Percentiles rank a stretch among this genome's conserved stretches.
These are phyloP conservation scores for Heliamphora ciliata DNA, from an alignment of 179 eudicot genomes.

Conservation along the genomic window DNA sequence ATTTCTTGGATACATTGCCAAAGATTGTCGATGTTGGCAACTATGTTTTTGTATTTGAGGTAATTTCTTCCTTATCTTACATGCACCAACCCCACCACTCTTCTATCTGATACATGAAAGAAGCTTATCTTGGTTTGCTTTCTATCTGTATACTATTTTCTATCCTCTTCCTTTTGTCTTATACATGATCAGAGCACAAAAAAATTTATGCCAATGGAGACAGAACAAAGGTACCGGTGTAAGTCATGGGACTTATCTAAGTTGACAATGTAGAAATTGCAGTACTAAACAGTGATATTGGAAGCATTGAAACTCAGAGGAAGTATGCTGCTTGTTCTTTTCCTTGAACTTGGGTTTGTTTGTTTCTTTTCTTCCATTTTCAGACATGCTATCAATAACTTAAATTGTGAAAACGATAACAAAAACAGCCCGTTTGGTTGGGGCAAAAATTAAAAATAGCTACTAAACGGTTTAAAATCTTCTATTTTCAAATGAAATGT, in stretches of 20 bases:
- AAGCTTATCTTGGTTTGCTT: no score
- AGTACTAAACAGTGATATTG: constrained; percentile 64
- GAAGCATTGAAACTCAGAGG: constrained; percentile 55
- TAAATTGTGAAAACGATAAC: background rate
- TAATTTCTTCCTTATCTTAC: constrained; percentile 16
- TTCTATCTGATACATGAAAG: no score
- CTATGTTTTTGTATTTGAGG: constrained; percentile 75
- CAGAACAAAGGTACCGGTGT: constrained; percentile 46
- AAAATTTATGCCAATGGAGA: constrained; percentile 62
- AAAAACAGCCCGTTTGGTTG: no score
- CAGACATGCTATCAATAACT: background rate
- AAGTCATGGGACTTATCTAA: constrained; percentile 52
- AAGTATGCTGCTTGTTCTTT: constrained; percentile 32
- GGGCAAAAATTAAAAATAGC: no score
- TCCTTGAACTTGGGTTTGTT: background rate
- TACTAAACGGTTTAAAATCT: no score
- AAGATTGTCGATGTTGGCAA: constrained; percentile 59
- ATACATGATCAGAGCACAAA: constrained; percentile 47
- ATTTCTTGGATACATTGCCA: constrained; percentile 67
- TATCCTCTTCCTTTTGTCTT: background rate
- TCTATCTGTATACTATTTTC: background rate
- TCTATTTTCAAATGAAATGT: no score
- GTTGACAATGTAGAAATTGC: constrained; percentile 63
- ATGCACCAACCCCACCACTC: no score
- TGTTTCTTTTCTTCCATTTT: background rate